Evolutionary conservation across 371 early-diverging fungal genomes (phyloP).

Genomic region (Mucor plumbeus): DNA sequence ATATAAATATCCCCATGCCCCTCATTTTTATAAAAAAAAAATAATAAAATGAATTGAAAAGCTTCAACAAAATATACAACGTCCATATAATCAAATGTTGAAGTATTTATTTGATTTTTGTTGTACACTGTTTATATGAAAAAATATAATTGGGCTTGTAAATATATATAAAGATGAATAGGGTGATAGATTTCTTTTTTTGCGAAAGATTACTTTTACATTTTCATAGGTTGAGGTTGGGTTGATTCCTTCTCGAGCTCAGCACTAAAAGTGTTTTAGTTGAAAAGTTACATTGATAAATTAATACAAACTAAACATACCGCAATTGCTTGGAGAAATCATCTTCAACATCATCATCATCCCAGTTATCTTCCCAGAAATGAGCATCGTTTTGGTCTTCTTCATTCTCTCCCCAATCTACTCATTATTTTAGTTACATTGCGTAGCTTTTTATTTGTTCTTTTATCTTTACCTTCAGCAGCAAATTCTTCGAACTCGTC

Average conservation of each 20-base stretch:
- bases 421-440: background rate
- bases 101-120: background rate
- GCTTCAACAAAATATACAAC: background rate
- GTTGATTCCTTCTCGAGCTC: slow-evolving; percentile 30
- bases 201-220: slow-evolving; percentile 18
- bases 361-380: slow-evolving; percentile 93
- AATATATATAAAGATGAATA: background rate
- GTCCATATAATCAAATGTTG: background rate
- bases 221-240: slow-evolving; percentile 39
- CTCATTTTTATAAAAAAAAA: background rate
- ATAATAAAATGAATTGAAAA: background rate
- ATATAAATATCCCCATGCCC: background rate
- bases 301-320: slow-evolving; percentile 33
- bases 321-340: slow-evolving; percentile 89
- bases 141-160: background rate
- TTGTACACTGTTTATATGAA: background rate
- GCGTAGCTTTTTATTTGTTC: background rate
- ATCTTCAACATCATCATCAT: slow-evolving; percentile 90
- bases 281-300: background rate
- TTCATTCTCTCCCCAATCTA: slow-evolving; percentile 86
- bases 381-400: slow-evolving; percentile 78
- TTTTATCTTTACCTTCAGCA: slow-evolving; percentile 70
- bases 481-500: slow-evolving; percentile 94
- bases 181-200: background rate
- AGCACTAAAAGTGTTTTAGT: slow-evolving; percentile 15